Evolutionary conservation across 192 early-diverging fungal genomes (phyloP).

Genomic region (Coemansia sp.): DNA sequence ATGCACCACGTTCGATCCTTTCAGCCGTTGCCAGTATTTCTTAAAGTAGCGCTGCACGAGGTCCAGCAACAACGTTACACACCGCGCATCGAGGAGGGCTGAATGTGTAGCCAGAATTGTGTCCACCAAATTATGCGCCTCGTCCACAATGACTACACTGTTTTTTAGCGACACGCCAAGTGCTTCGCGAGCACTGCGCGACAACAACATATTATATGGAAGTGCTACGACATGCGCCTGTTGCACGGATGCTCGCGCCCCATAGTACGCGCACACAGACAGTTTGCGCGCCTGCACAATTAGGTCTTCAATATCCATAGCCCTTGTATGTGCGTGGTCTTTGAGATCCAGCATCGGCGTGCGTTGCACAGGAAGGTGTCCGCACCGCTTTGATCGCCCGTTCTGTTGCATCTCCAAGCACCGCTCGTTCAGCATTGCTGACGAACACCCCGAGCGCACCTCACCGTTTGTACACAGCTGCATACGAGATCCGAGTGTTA

Average conservation of each 20-base stretch:
- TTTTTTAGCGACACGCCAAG: slow-evolving; percentile 67
- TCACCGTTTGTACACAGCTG: slow-evolving; percentile 80
- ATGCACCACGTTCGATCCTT: slow-evolving; percentile 70
- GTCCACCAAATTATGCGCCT: slow-evolving; percentile 76
- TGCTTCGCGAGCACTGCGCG: slow-evolving; percentile 69
- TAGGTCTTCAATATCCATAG: slow-evolving; percentile 87
- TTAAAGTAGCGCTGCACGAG: slow-evolving; percentile 67
- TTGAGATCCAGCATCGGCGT: slow-evolving; percentile 60
- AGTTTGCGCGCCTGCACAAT: slow-evolving; percentile 60
- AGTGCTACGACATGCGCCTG: slow-evolving; percentile 71
- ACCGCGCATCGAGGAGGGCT: slow-evolving; percentile 53
- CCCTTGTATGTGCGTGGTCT: slow-evolving; percentile 51
- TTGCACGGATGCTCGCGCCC: slow-evolving; percentile 58
- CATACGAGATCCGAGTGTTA: slow-evolving; percentile 79
- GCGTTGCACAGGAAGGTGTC: slow-evolving; percentile 52
- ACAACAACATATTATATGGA: slow-evolving; percentile 86
- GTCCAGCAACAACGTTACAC: slow-evolving; percentile 55
- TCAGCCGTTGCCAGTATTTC: slow-evolving; percentile 67
- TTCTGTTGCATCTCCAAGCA: slow-evolving; percentile 78
- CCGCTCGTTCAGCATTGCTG: slow-evolving; percentile 66
- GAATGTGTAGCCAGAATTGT: slow-evolving; percentile 73
- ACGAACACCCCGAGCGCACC: slow-evolving; percentile 33
- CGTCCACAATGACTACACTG: slow-evolving; percentile 84
- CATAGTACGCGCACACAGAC: slow-evolving; percentile 82
- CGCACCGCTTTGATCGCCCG: slow-evolving; percentile 42